Evolutionary conservation across 2,329 filamentous ascomycete genomes (phyloP).

Genomic region (Malbranchea cinnamomea): DNA sequence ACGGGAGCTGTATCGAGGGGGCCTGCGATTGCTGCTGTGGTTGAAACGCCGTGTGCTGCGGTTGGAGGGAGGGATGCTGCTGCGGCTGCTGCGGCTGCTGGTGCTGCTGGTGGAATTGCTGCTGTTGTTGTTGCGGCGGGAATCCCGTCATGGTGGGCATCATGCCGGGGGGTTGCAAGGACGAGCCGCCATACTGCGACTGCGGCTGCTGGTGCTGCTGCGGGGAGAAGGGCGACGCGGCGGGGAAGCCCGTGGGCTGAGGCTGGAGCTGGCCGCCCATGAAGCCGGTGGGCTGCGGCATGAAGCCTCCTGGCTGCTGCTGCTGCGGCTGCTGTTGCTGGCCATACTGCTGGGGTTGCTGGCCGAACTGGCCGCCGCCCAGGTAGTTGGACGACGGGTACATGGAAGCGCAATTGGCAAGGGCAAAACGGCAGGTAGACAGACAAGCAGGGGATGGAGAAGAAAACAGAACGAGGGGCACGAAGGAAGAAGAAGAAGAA

Average conservation of each 20-base stretch:
- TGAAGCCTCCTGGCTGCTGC: slow-evolving; percentile 41
- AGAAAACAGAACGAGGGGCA: slow-evolving; percentile 12
- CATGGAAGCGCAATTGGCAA: no score
- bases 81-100: slow-evolving; percentile 4
- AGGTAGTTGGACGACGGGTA: slow-evolving; percentile 82
- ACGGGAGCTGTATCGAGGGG: slow-evolving; percentile 39
- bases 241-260: slow-evolving; percentile 35
- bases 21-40: slow-evolving; percentile 14
- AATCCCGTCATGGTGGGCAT: slow-evolving; percentile 47
- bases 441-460: slow-evolving; percentile 14
- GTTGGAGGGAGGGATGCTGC: slow-evolving; percentile 39
- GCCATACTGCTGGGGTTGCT: slow-evolving; percentile 40
- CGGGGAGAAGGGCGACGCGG: slow-evolving; percentile 14
- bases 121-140: slow-evolving; percentile 31
- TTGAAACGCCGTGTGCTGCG: slow-evolving; percentile 22
- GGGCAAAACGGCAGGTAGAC: no score
- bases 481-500: slow-evolving; percentile 13
- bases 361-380: slow-evolving; percentile 60
- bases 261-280: slow-evolving; percentile 33
- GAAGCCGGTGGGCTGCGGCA: slow-evolving; percentile 53
- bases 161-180: slow-evolving; percentile 45
- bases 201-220: slow-evolving; percentile 3
- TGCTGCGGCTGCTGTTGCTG: slow-evolving; percentile 44
- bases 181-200: no score
- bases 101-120: slow-evolving; percentile 25